Conservation (phyloP, 306 rosid species). For the Medicago ruthenica region DNA sequence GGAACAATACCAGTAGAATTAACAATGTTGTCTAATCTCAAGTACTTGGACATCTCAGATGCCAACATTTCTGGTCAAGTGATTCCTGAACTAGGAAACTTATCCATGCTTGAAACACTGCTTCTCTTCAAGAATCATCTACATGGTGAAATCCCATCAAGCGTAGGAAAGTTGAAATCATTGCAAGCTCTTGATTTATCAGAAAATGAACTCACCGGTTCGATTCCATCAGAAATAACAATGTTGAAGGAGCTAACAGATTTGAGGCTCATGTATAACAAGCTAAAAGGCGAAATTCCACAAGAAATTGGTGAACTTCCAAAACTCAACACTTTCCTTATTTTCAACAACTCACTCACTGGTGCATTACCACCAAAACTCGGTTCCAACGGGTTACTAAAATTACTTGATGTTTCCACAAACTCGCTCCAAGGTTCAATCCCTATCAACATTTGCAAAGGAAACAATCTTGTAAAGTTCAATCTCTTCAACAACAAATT, state of each 20-base stretch:
- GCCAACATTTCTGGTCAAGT: constrained; percentile 67
- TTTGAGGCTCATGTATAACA: constrained; percentile 66
- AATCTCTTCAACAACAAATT: constrained; percentile 70
- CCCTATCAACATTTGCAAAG: constrained; percentile 65
- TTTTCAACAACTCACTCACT: constrained; percentile 78
- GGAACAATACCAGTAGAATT: constrained; percentile 67
- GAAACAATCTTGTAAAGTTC: constrained; percentile 64
- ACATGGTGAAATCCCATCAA: constrained; percentile 72
- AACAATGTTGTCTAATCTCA: constrained; percentile 56
- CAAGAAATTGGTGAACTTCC: constrained; percentile 70
- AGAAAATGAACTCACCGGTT: constrained; percentile 72
- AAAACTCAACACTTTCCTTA: constrained; percentile 54
- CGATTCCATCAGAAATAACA: constrained; percentile 61
- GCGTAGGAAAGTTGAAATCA: constrained; percentile 58
- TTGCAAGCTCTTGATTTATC: constrained; percentile 74
- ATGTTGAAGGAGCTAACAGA: constrained; percentile 49
- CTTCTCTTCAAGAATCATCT: constrained; percentile 67
- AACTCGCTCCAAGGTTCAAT: constrained; percentile 83
- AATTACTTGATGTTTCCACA: constrained; percentile 70
- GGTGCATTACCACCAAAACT: constrained; percentile 68
- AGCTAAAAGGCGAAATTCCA: constrained; percentile 76
- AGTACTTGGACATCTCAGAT: constrained; percentile 72
- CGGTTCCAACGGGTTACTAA: constrained; percentile 32
- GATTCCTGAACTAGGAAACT: constrained; percentile 69
- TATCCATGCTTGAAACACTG: constrained; percentile 63